A percentile compares a stretch with the other conserved stretches of the same genome.
phyloP scores from a whole-genome alignment of 2,329 filamentous ascomycete species.

The Mollisiaceae sp. region DNA sequence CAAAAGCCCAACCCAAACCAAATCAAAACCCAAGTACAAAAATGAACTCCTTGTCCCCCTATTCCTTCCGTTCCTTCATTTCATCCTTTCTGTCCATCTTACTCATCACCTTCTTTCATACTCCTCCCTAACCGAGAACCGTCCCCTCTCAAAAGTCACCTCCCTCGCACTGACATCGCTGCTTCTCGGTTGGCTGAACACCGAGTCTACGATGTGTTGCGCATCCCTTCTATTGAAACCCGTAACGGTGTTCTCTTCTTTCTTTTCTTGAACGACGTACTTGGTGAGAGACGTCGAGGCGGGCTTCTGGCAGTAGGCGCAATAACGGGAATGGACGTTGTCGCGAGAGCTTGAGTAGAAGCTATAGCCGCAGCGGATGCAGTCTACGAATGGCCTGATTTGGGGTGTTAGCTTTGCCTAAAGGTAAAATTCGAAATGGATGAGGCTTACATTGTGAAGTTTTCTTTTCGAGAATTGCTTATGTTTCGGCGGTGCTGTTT shows the following conservation, averaged over 20 bases:
- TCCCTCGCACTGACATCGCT: conserved; percentile 6
- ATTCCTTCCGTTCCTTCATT: not conserved
- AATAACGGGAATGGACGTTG: not conserved
- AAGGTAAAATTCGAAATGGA: not conserved
- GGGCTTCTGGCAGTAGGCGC: not conserved
- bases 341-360: conserved; percentile 1
- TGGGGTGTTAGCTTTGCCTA: not conserved
- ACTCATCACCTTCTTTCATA: conserved; percentile 3
- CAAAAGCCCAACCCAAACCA: too few species aligned
- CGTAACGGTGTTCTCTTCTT: not conserved
- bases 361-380: conserved; percentile 1
- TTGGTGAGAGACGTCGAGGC: not conserved
- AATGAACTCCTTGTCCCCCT: not conserved
- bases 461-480: not conserved
- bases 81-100: not conserved
- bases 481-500: not conserved
- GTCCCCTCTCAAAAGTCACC: conserved; percentile 4
- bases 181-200: not conserved
- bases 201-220: not conserved
- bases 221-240: conserved; percentile 1
- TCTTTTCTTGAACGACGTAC: conserved; percentile 1
- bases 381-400: conserved; percentile 2
- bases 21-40: not conserved
- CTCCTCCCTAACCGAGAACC: conserved; percentile 9
- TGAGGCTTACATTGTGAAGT: not conserved